Evolutionary conservation across 2,329 filamentous ascomycete species (phyloP).

Genomic region (Dryadomyces quercivorus): DNA sequence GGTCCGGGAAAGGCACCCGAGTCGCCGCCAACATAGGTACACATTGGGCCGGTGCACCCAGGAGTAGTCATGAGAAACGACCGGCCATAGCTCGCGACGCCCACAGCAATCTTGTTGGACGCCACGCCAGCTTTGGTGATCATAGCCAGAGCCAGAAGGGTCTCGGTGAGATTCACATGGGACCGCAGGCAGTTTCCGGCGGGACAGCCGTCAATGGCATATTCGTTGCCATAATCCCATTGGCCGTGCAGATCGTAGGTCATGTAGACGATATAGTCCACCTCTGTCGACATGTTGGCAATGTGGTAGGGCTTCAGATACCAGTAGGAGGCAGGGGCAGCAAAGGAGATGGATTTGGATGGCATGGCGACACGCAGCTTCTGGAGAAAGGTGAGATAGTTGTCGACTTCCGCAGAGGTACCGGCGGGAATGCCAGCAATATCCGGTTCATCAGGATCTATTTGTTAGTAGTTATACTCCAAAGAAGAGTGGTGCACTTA

Average conservation of each 20-base stretch:
- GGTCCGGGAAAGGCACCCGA: constrained; percentile 19
- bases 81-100: constrained; percentile 21
- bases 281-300: constrained; percentile 13
- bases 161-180: constrained; percentile 26
- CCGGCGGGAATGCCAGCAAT: constrained; percentile 20
- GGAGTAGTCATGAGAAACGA: constrained; percentile 19
- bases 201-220: constrained; percentile 16
- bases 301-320: constrained; percentile 21
- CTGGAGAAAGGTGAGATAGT: constrained; percentile 23
- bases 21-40: constrained; percentile 18
- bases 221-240: constrained; percentile 21
- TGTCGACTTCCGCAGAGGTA: constrained; percentile 16
- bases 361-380: constrained; percentile 11
- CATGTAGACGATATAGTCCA: constrained; percentile 23
- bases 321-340: constrained; percentile 20
- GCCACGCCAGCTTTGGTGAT: constrained; percentile 23
- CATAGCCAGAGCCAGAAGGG: constrained; percentile 20
- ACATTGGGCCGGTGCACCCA: constrained; percentile 19
- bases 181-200: constrained; percentile 19
- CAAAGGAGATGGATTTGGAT: constrained; percentile 15
- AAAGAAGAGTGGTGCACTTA: background rate
- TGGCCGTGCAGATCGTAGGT: constrained; percentile 26
- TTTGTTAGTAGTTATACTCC: background rate
- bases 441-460: constrained; percentile 3
- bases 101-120: constrained; percentile 19